Base-by-base conservation (phyloP, 2,329 filamentous ascomycete species). In the Xylaria sp. region DNA sequence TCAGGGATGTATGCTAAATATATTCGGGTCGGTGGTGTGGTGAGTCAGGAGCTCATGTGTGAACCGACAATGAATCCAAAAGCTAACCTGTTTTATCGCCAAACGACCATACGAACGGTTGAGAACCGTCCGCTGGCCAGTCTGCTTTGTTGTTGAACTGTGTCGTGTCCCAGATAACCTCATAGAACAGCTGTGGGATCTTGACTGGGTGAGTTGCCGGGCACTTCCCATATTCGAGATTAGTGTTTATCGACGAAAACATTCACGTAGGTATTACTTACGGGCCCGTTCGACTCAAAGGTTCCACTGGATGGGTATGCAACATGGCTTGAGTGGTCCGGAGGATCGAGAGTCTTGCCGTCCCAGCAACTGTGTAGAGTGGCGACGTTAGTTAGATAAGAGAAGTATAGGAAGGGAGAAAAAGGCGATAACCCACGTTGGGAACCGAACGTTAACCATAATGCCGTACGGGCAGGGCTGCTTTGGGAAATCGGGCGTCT, bases 171-270 rank as follows among this genome's bases (percentile, higher is more conserved):
- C 84, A 90, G 71, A 87, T 83, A 68, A 88, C 84, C 78, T 90
- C 88, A 73, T 83, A 87, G 80, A 90, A 89, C 66, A 90, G 80
- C 31, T 87, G 88, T 23, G 88, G 82, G 7, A 89, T 79, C 67
- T 86, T 87, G 11, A 84, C 82, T 0, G 86, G 87, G 72, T 87
- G 85, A 1, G 80, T 79, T 11, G 74, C 72, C 7, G 86, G 86
- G 72, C 86, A 88, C 65, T 67, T 17, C 5, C 1, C 26, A 6
- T 6, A 13, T 26, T 23, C 15, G 10, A 20, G 6, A 20, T 67
- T 2, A 63, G 36, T 46, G 20, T 13, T 20, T 3, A 13, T 1
- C 7, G 10, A 11, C 17, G 40, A 3, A 9, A 13, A 23, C 0
- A 11, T 48, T 6, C 2, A 17, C 3, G 3, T 40, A 23, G 23